phyloP scores from a whole-genome alignment of 768 basidiomycete species.

The Pulveroboletus sp. region DNA sequence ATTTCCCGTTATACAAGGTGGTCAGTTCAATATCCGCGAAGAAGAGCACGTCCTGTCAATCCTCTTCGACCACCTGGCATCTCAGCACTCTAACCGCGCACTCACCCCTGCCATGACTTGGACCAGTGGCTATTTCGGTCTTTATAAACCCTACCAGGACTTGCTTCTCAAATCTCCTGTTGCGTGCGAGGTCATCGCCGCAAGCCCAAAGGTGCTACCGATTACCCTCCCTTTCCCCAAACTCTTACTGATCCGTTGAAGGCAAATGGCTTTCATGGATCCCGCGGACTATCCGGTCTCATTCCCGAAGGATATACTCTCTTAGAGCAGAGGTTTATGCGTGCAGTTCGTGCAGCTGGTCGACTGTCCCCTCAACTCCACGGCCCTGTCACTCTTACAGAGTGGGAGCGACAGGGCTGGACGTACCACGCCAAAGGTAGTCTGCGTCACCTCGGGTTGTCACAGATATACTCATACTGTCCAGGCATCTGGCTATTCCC shows the following conservation, averaged over 20 bases:
- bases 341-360: conserved; percentile 48
- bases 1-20: conserved; percentile 85
- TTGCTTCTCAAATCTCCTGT: conserved; percentile 56
- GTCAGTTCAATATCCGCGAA: conserved; percentile 81
- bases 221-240: neutral
- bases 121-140: conserved; percentile 94
- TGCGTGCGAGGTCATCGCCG: conserved; percentile 71
- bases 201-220: conserved; percentile 71
- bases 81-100: conserved; percentile 1
- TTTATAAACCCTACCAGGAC: conserved; percentile 76
- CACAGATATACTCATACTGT: neutral
- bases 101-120: conserved; percentile 60
- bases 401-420: conserved; percentile 90
- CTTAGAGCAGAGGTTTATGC: conserved; percentile 81
- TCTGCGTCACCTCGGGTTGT: neutral
- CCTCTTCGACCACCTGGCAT: conserved; percentile 52
- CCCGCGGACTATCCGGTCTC: conserved; percentile 82
- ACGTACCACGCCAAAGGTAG: conserved; percentile 98
- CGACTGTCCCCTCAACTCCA: conserved; percentile 26
- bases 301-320: conserved; percentile 95
- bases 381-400: conserved; percentile 63
- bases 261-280: conserved; percentile 96
- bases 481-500: conserved; percentile 85
- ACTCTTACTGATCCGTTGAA: conserved; percentile 28
- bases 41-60: conserved; percentile 63